phyloP scores from a whole-genome alignment of 1,284 basidiomycete genomes.

The Trichosporon inkin region DNA sequence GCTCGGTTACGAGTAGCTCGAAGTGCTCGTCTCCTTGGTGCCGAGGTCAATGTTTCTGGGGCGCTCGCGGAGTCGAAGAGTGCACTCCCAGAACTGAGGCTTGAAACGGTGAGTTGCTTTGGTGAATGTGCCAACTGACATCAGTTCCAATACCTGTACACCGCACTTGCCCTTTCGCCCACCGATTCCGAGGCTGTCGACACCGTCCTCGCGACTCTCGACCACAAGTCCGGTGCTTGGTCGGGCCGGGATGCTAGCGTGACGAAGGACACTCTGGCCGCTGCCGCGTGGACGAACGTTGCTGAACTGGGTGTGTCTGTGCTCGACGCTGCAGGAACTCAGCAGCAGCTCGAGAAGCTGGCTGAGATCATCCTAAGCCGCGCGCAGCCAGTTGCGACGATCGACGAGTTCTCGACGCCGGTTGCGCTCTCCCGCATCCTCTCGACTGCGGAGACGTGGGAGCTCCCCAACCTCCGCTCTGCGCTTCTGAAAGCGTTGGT shows the following conservation, averaged over 20 bases:
- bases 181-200: slow-evolving; percentile 12
- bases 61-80: not conserved
- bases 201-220: slow-evolving; percentile 13
- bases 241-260: slow-evolving; percentile 17
- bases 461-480: slow-evolving; percentile 14
- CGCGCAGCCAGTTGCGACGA: not conserved
- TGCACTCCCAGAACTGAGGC: slow-evolving; percentile 14
- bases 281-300: slow-evolving; percentile 27
- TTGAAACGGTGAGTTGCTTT: slow-evolving; percentile 13
- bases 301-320: slow-evolving; percentile 26
- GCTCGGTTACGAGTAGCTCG: slow-evolving; percentile 20
- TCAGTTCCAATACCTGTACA: slow-evolving; percentile 19
- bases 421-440: slow-evolving; percentile 13
- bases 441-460: slow-evolving; percentile 21
- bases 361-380: slow-evolving; percentile 8
- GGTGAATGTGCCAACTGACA: not conserved
- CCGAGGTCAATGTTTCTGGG: not conserved
- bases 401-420: not conserved
- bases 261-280: slow-evolving; percentile 10
- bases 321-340: slow-evolving; percentile 17
- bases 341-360: slow-evolving; percentile 18
- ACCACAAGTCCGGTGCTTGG: slow-evolving; percentile 7
- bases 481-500: slow-evolving; percentile 20
- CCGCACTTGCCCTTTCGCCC: slow-evolving; percentile 14
- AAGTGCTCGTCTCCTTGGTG: slow-evolving; percentile 9